Percentiles rank a stretch among this genome's conserved stretches.
phyloP scores from a whole-genome alignment of 2,329 filamentous ascomycete species.

The Leptodontidium sp. region DNA sequence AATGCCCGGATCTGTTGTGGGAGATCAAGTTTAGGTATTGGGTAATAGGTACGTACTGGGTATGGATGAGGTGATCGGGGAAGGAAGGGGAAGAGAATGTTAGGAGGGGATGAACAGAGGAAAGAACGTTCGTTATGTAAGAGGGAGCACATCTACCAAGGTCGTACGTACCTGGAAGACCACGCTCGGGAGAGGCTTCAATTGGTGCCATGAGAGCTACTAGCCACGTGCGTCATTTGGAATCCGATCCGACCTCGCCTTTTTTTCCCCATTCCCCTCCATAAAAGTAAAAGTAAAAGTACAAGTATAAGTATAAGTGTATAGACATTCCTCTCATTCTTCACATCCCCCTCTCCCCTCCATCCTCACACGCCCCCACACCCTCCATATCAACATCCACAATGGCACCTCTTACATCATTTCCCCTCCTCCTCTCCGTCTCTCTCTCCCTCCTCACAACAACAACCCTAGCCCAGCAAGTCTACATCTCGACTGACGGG shows the following conservation, averaged over 20 bases:
- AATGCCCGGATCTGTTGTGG: no score
- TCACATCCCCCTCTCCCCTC: neutral
- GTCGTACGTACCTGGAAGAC: neutral
- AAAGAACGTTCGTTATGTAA: neutral
- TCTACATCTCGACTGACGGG: constrained; percentile 5
- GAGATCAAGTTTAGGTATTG: no score
- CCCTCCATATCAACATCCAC: neutral
- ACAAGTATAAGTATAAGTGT: neutral
- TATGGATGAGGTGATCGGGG: no score
- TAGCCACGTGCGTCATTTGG: constrained; percentile 10
- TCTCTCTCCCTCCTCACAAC: neutral
- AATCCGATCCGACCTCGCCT: neutral
- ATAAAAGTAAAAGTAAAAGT: no score
- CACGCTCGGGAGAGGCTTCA: neutral
- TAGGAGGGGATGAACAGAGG: neutral
- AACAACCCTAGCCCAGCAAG: constrained; percentile 3
- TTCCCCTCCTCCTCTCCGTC: neutral
- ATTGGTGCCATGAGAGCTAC: neutral
- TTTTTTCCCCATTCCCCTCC: no score
- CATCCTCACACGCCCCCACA: neutral
- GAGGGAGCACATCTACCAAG: neutral
- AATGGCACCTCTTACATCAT: neutral
- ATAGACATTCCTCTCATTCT: neutral
- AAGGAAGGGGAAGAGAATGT: no score
- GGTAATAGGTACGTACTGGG: neutral